phyloP scores from a whole-genome alignment of 2,329 filamentous ascomycete genomes.

The Aphanoascus verrucosus region DNA sequence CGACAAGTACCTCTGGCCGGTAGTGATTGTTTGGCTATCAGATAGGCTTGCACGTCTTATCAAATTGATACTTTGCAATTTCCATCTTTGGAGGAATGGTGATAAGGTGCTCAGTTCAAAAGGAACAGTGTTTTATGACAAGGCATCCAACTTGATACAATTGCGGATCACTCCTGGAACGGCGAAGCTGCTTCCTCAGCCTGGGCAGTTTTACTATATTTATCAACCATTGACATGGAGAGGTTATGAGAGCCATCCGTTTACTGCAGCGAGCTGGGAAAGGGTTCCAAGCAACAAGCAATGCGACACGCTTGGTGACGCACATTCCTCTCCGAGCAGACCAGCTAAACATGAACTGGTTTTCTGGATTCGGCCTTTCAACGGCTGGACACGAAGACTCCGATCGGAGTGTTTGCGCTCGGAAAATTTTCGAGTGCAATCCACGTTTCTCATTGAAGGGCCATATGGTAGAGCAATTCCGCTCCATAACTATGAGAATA shows the following conservation, averaged over 20 bases:
- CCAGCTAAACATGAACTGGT: slow-evolving; percentile 20
- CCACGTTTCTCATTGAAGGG: slow-evolving; percentile 37
- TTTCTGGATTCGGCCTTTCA: slow-evolving; percentile 39
- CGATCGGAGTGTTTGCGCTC: slow-evolving; percentile 22
- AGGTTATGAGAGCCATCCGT: slow-evolving; percentile 42
- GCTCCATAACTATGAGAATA: slow-evolving; percentile 38
- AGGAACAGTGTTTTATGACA: slow-evolving; percentile 31
- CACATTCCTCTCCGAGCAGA: not conserved
- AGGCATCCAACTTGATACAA: slow-evolving; percentile 32
- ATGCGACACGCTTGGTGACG: not conserved
- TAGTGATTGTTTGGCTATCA: slow-evolving; percentile 38
- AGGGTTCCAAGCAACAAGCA: not conserved
- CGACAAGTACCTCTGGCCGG: slow-evolving; percentile 39
- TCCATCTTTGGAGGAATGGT: slow-evolving; percentile 22
- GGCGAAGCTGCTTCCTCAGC: slow-evolving; percentile 23
- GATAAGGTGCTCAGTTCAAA: slow-evolving; percentile 21
- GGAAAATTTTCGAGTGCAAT: slow-evolving; percentile 17
- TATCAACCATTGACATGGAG: slow-evolving; percentile 33
- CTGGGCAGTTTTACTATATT: slow-evolving; percentile 41
- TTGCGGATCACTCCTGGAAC: slow-evolving; percentile 31
- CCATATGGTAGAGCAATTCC: slow-evolving; percentile 36
- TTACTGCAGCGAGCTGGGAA: slow-evolving; percentile 28
- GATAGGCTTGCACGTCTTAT: slow-evolving; percentile 35
- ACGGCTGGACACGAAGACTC: slow-evolving; percentile 37
- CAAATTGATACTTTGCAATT: slow-evolving; percentile 34